Conservation (phyloP, 1,284 basidiomycete species). For the Exsudoporus floridanus region DNA sequence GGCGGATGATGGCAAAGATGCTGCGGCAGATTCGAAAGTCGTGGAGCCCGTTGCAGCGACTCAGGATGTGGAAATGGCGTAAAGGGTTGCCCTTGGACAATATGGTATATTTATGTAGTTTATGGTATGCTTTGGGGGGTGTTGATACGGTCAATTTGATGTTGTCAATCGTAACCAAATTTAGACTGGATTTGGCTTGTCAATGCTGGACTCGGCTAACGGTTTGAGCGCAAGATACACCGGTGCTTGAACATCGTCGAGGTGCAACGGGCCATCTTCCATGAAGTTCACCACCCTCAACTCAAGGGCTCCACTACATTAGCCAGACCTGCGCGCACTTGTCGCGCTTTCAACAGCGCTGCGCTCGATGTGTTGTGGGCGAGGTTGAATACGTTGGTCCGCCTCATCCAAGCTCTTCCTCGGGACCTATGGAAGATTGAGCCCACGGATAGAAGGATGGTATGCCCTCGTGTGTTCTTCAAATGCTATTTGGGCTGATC, state of each 20-base stretch:
- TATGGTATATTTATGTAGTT: conserved; percentile 26
- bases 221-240: conserved; percentile 17
- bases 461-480: conserved; percentile 4
- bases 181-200: background rate
- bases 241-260: conserved; percentile 28
- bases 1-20: conserved; percentile 53
- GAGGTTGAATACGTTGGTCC: conserved; percentile 18
- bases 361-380: conserved; percentile 31
- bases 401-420: conserved; percentile 28
- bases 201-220: background rate
- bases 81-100: background rate
- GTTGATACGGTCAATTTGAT: background rate
- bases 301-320: conserved; percentile 6
- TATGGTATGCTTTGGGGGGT: conserved; percentile 4
- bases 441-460: conserved; percentile 7
- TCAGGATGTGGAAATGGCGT: conserved; percentile 58
- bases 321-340: conserved; percentile 30
- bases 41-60: conserved; percentile 20
- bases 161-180: background rate
- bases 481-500: conserved; percentile 3
- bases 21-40: conserved; percentile 17
- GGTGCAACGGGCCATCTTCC: conserved; percentile 26
- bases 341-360: conserved; percentile 19
- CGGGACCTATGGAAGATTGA: conserved; percentile 28
- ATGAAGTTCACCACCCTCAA: conserved; percentile 8